Evolutionary conservation across 371 early-diverging fungal genomes (phyloP).

Genomic region (Apophysomyces elegans): DNA sequence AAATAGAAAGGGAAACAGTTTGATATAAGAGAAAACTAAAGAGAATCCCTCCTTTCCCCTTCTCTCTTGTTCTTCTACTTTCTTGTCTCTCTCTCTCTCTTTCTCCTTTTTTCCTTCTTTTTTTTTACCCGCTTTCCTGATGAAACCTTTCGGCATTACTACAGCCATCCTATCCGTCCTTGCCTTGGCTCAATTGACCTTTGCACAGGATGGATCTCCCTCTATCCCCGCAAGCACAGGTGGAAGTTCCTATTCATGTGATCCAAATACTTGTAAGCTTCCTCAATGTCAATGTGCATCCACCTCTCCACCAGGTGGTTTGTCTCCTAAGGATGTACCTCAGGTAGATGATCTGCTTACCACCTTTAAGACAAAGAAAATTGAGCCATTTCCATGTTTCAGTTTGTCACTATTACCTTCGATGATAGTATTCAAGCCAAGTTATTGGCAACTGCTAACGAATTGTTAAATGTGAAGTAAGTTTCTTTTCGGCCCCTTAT

Average conservation of each 20-base stretch:
- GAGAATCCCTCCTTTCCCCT: constrained; percentile 11
- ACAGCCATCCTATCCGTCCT: constrained; percentile 32
- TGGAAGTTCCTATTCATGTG: constrained; percentile 49
- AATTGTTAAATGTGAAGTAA: constrained; percentile 49
- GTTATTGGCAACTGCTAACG: constrained; percentile 31
- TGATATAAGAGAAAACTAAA: constrained; percentile 8
- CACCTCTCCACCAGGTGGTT: constrained; percentile 58
- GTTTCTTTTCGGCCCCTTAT: constrained; percentile 13
- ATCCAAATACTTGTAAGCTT: constrained; percentile 65
- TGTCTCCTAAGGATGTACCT: constrained; percentile 64
- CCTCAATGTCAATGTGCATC: constrained; percentile 75
- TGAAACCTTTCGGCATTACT: constrained; percentile 39
- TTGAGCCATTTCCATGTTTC: background rate
- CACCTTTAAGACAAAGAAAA: background rate
- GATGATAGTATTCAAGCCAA: constrained; percentile 69
- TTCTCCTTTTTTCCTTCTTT: constrained; percentile 14
- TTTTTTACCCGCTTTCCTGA: constrained; percentile 12
- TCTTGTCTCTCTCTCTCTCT: constrained; percentile 15
- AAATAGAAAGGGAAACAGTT: too few species aligned
- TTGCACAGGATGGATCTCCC: constrained; percentile 42
- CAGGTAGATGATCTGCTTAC: constrained; percentile 30
- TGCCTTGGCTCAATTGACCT: constrained; percentile 20
- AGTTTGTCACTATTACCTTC: constrained; percentile 71
- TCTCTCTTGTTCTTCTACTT: constrained; percentile 14
- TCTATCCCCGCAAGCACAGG: constrained; percentile 28